These are phyloP conservation scores for Astathelohania contejeani DNA, from an alignment of 371 early-diverging fungal genomes.

Conservation along the genomic window DNA sequence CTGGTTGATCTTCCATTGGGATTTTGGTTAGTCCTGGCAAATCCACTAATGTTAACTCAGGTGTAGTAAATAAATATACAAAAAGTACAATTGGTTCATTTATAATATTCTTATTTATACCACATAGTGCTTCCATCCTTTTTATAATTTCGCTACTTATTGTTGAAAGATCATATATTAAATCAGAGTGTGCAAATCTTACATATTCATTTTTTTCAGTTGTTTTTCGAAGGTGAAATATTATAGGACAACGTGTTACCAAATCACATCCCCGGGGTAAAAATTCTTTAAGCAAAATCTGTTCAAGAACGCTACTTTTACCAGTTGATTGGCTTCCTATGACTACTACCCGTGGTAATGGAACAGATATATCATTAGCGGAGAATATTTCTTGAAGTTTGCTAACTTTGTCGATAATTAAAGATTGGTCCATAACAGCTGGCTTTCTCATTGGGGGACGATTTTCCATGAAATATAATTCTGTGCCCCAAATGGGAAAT, in stretches of 20 bases:
- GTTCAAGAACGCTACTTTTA: constrained; percentile 89
- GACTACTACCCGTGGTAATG: constrained; percentile 75
- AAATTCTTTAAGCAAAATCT: constrained; percentile 90
- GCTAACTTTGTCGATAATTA: no score
- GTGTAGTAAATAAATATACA: constrained; percentile 74
- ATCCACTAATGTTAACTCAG: constrained; percentile 85
- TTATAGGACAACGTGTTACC: constrained; percentile 93
- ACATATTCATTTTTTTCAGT: constrained; percentile 54
- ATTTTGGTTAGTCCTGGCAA: constrained; percentile 67
- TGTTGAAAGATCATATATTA: neutral
- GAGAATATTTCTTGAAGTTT: no score
- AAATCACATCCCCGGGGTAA: constrained; percentile 87
- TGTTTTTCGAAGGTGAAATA: constrained; percentile 65
- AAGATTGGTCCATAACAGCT: no score
- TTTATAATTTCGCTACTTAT: constrained; percentile 37
- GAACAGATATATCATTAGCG: no score
- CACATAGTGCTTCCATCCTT: constrained; percentile 67
- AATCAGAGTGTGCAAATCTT: neutral
- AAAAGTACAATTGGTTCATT: constrained; percentile 73
- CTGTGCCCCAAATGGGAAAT: no score
- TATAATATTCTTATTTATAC: constrained; percentile 59
- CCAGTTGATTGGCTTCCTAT: constrained; percentile 90
- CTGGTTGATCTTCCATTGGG: constrained; percentile 83
- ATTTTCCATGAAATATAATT: no score
- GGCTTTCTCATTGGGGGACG: no score